Base-by-base conservation (phyloP, 2,329 filamentous ascomycete genomes). In the Dothiorella sarmentorum region DNA sequence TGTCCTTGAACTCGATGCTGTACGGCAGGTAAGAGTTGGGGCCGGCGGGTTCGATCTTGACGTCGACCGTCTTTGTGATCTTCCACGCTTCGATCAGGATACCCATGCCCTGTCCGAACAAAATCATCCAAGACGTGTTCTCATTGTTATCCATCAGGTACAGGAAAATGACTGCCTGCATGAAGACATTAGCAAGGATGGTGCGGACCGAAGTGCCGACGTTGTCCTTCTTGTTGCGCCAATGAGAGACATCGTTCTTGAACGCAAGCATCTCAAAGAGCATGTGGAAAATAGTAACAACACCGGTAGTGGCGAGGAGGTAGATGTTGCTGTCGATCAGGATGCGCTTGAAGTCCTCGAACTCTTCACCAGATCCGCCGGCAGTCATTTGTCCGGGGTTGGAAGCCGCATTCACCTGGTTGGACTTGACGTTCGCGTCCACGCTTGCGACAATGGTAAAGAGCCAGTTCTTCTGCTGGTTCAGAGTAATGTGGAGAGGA, bases 221-320 rank as follows among this genome's bases (percentile, higher is more conserved):
- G 60, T 96, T 94, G 78, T 97, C 95, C 81, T 99, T 99, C 87
- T 99, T 99, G 80, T 97, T 97, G 71, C 92, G 90, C 85, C 94
- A 99, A 76, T 99, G 94, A 49, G 91, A 81, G 71, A 99, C 96
- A 71, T 99, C 94, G 71, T 89, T 96, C 69, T 96, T 96, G 79
- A 99, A 99, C 1, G 94, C 94, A 31, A 99, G 83, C 69, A 89
- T 92, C 76, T 99, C 94, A 63, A 99, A 93, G 65, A 99, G 80
- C 82, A 96, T 91, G 76, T 99, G 94, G 37, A 94, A 81, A 60
- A 99, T 82, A 63, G 86, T 92, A 66, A 96, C 94, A 7, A 95
- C 74, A 24, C 85, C 85, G 0, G 94, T 99, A 29, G 95, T 87
- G 24, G 82, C 87, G 37, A 99, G 85, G 27, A 99, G 85, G 71